These are phyloP conservation scores for Euclidium syriacum DNA, from an alignment of 345 rosid genomes.

Conservation along the genomic window DNA sequence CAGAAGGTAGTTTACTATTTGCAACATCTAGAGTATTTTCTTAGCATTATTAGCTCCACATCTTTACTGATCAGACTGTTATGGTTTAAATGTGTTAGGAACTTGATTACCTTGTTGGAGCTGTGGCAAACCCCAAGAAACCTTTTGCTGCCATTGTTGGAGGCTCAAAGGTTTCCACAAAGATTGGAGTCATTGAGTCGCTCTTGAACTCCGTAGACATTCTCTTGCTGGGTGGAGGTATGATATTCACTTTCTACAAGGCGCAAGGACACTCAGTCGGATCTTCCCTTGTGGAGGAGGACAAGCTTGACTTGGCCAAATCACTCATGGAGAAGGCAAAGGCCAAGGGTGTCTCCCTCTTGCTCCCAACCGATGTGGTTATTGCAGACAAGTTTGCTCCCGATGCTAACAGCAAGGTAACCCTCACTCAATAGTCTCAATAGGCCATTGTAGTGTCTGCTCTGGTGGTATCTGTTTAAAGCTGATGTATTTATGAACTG, in stretches of 20 bases:
- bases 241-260: constrained; percentile 88
- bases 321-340: constrained; percentile 75
- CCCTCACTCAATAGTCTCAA: neutral
- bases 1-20: constrained; percentile 54
- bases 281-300: constrained; percentile 82
- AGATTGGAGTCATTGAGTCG: constrained; percentile 91
- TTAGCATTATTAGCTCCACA: neutral
- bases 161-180: constrained; percentile 92
- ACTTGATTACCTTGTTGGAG: constrained; percentile 93
- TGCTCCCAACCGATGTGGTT: constrained; percentile 79
- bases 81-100: constrained; percentile 42
- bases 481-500: constrained; percentile 7
- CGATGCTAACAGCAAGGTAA: constrained; percentile 89
- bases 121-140: constrained; percentile 80
- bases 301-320: constrained; percentile 72
- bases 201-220: constrained; percentile 67
- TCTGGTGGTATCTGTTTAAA: neutral
- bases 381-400: constrained; percentile 89
- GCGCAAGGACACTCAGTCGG: constrained; percentile 79
- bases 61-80: neutral
- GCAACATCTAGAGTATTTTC: neutral
- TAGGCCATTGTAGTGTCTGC: neutral
- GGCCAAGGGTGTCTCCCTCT: constrained; percentile 70
- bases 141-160: constrained; percentile 98
- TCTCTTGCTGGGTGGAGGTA: constrained; percentile 85